Evolutionary conservation across 78 protist genomes (phyloP), one percentile per base, ranked within the genome.

Genomic region (Acrasis kona): DNA sequence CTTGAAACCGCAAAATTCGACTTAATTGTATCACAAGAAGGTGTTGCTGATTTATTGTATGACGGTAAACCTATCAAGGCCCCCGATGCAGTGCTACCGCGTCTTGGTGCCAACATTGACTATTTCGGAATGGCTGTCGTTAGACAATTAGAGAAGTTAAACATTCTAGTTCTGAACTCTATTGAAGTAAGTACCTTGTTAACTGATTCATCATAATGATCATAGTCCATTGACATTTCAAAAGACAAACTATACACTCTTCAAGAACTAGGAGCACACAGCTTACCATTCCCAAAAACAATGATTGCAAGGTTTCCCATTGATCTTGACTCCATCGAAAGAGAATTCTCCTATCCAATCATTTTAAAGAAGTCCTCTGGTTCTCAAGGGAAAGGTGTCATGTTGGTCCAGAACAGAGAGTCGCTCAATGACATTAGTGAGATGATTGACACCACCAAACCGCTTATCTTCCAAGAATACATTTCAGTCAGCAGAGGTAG

Each of bases 261-360:
- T 19, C 71, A 67, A 12, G 64, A 29, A 19, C 12, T 67, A 12
- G 71, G 12, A 12, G n/a, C 19, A 12, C 19, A 19, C 19, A 67
- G n/a, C 34, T 12, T 67, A 12, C 71, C 71, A 12, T 12, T 67
- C 34, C 71, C 71, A 67, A 12, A 67, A 19, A 67, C 71, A 19
- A n/a, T 67, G 71, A 12, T 29, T n/a, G 71, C 71, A 67, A 12
- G 34, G 34, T 67, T 67, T 34, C 71, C 71, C 19, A 12, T 67
- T 12, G 12, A 67, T 34, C 68, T n/a, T 12, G 34, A 67, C 19
- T 19, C 12, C 19, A 34, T 67, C 19, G 34, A 19, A 12, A n/a
- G 12, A 12, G 12, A 12, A 12, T 67, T 67, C 71, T 19, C 68
- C 19, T 67, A n/a, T 67, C 71, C 71, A 67, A 12, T 67, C 34